Percentiles rank a stretch among this genome's conserved stretches.
phyloP scores from a whole-genome alignment of 2,329 filamentous ascomycete genomes.

The Aspergillus versicolor region DNA sequence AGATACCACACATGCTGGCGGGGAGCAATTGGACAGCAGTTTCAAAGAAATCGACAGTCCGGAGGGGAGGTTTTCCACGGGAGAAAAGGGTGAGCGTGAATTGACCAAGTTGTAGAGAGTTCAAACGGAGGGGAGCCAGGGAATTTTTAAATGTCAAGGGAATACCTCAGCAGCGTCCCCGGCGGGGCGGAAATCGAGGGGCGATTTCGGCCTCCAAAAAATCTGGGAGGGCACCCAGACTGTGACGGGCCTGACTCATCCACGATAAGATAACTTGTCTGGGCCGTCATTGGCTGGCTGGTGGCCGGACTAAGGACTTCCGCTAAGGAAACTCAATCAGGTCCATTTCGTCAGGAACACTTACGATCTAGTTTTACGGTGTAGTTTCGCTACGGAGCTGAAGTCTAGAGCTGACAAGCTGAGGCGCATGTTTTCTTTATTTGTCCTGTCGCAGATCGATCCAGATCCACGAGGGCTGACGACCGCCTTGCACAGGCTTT shows the following conservation, averaged over 20 bases:
- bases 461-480: not conserved
- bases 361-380: slow-evolving; percentile 1
- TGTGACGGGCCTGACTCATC: slow-evolving; percentile 21
- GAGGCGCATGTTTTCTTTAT: not conserved
- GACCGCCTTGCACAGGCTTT: not conserved
- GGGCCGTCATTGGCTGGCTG: slow-evolving; percentile 9
- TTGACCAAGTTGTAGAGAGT: slow-evolving; percentile 7
- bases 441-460: not conserved
- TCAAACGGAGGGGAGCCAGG: slow-evolving; percentile 9
- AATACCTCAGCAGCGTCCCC: slow-evolving; percentile 1
- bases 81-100: slow-evolving; percentile 20
- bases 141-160: slow-evolving; percentile 24
- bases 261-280: slow-evolving; percentile 28
- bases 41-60: slow-evolving; percentile 11
- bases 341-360: slow-evolving; percentile 2
- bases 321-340: not conserved
- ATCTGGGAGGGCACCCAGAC: not conserved
- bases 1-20: slow-evolving; percentile 89
- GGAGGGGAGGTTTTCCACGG: slow-evolving; percentile 22
- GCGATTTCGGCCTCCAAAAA: slow-evolving; percentile 28
- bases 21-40: slow-evolving; percentile 22
- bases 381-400: not conserved
- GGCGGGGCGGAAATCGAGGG: slow-evolving; percentile 25
- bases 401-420: not conserved
- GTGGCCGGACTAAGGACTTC: not conserved